A percentile compares a stretch with the other conserved stretches of the same genome.
Conservation (phyloP, 305 asterid genomes). For the Rubia occidens region DNA sequence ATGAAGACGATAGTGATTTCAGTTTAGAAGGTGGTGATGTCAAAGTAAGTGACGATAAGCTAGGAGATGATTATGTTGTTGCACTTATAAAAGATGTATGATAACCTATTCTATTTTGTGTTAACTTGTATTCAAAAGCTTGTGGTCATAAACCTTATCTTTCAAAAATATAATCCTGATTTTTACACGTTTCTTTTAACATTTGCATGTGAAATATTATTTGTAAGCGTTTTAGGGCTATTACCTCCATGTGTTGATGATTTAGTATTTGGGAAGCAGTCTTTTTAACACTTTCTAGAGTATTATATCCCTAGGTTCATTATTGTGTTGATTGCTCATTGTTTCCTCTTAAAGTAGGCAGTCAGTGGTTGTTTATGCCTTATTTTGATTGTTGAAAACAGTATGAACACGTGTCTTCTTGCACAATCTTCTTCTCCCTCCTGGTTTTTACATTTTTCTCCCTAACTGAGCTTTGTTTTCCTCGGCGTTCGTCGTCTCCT, state of each 20-base stretch:
- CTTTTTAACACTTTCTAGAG: too few species aligned
- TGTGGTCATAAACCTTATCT: too few species aligned
- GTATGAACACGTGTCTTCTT: too few species aligned
- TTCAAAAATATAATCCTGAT: too few species aligned
- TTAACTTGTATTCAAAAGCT: too few species aligned
- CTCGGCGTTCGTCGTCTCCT: too few species aligned
- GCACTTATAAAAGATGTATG: neutral
- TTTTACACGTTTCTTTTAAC: neutral
- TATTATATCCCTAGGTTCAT: too few species aligned
- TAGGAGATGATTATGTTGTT: neutral
- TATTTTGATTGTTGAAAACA: too few species aligned
- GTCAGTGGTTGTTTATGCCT: neutral
- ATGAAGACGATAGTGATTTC: constrained; percentile 25
- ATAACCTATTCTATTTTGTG: too few species aligned
- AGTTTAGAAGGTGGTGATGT: neutral
- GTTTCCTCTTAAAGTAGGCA: neutral
- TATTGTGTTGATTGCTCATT: neutral
- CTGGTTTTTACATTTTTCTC: too few species aligned
- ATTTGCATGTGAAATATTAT: neutral
- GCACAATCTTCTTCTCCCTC: too few species aligned
- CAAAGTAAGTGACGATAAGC: constrained; percentile 12
- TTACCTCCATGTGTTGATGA: neutral
- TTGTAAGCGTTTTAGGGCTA: neutral
- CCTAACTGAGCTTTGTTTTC: too few species aligned
- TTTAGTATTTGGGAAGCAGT: neutral